Conservation (phyloP, 495 filamentous ascomycete species). For the Daldinia grandis region DNA sequence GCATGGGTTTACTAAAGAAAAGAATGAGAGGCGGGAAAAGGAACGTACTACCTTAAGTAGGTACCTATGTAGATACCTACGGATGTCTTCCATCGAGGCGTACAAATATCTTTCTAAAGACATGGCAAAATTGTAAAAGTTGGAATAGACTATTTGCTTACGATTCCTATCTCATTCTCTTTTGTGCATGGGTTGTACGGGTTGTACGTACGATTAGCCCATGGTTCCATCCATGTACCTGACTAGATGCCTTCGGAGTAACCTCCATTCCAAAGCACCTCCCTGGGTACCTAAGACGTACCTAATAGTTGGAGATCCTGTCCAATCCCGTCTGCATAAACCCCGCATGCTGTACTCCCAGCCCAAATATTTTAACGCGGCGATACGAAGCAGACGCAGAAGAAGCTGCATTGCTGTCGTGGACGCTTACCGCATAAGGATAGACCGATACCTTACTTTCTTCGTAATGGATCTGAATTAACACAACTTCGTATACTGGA, state of each 20-base stretch:
- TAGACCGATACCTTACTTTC: not conserved
- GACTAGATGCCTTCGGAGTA: not conserved
- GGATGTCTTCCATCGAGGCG: not conserved
- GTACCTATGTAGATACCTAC: too few species aligned
- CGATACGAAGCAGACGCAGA: conserved; percentile 26
- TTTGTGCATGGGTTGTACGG: conserved; percentile 3
- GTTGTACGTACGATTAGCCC: not conserved
- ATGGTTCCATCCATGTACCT: conserved; percentile 1
- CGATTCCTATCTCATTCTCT: not conserved
- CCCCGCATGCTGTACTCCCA: conserved; percentile 34
- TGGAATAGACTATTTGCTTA: conserved; percentile 3
- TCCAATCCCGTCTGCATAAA: conserved; percentile 25
- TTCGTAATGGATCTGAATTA: conserved; percentile 10
- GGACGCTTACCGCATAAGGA: conserved; percentile 26
- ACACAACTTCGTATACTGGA: conserved; percentile 12
- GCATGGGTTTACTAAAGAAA: not conserved
- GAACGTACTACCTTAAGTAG: too few species aligned
- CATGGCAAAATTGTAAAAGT: not conserved
- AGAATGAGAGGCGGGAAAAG: not conserved
- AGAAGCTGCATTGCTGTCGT: conserved; percentile 32
- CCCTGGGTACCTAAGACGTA: not conserved
- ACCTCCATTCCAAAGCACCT: conserved; percentile 8
- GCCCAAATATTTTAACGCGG: conserved; percentile 12
- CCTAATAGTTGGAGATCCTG: conserved; percentile 23
- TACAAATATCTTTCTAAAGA: not conserved